Conservation (phyloP, 768 basidiomycete species). For the Lentinula sp. region DNA sequence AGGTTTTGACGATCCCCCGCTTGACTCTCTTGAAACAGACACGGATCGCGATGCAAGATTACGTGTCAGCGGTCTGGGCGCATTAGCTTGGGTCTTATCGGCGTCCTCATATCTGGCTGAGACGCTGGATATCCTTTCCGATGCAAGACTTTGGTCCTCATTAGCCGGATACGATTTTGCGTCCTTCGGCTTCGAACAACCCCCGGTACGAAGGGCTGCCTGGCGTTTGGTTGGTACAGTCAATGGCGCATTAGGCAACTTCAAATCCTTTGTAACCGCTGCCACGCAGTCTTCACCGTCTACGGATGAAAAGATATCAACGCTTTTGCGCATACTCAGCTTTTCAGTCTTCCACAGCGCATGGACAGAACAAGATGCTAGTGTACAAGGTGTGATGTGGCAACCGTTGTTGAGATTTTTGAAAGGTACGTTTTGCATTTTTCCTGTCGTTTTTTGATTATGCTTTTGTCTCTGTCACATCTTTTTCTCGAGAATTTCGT, state of each 20-base stretch:
- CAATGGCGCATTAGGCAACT: constrained; percentile 31
- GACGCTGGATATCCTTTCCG: constrained; percentile 35
- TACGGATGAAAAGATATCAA: constrained; percentile 16
- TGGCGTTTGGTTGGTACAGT: constrained; percentile 47
- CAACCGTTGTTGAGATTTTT: constrained; percentile 67
- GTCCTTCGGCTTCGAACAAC: constrained; percentile 59
- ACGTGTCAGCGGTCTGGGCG: constrained; percentile 63
- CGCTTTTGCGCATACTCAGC: constrained; percentile 42
- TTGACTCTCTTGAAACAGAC: constrained; percentile 41
- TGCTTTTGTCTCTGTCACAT: no score
- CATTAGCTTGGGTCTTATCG: constrained; percentile 56
- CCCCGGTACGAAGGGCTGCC: constrained; percentile 63
- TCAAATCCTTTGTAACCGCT: not conserved
- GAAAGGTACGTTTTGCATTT: constrained; percentile 41
- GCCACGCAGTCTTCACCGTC: not conserved
- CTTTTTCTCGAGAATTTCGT: no score
- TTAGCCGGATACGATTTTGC: constrained; percentile 33
- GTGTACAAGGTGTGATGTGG: constrained; percentile 66
- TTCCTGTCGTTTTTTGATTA: no score
- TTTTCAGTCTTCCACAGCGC: constrained; percentile 58
- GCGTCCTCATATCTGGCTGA: constrained; percentile 19
- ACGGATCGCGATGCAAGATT: constrained; percentile 65
- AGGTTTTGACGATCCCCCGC: constrained; percentile 45
- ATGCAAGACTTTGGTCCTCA: constrained; percentile 58
- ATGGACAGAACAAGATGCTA: constrained; percentile 62